Conservation (phyloP, 192 early-diverging fungal species). For the Diversispora eburnea region DNA sequence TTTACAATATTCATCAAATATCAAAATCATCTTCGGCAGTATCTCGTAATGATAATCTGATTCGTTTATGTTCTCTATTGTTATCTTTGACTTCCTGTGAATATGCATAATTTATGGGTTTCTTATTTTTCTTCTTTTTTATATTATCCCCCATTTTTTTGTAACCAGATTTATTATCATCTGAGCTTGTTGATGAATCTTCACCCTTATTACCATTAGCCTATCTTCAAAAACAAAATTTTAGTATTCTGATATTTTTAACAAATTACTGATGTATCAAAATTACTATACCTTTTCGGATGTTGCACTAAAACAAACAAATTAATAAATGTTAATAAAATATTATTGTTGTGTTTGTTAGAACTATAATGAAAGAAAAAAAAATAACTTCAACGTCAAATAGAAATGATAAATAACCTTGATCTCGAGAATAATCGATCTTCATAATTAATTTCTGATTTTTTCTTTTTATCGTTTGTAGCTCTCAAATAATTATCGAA, state of each 20-base stretch:
- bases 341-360: neutral
- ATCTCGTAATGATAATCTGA: neutral
- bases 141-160: neutral
- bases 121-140: conserved; percentile 8
- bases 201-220: neutral
- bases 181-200: conserved; percentile 12
- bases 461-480: conserved; percentile 54
- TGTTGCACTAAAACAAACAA: neutral
- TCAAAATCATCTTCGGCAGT: conserved; percentile 6
- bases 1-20: neutral
- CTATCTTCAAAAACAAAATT: neutral
- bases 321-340: neutral
- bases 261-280: neutral
- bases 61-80: conserved; percentile 1
- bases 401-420: neutral
- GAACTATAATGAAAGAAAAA: neutral
- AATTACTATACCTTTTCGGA: conserved; percentile 12
- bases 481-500: conserved; percentile 83
- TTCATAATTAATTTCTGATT: conserved; percentile 65
- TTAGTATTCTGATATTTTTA: neutral
- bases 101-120: neutral
- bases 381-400: neutral
- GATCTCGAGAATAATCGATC: conserved; percentile 87
- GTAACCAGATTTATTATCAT: conserved; percentile 8
- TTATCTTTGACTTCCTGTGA: conserved; percentile 5